phyloP scores from a whole-genome alignment of 768 basidiomycete species.

The Lentinula aciculospora region DNA sequence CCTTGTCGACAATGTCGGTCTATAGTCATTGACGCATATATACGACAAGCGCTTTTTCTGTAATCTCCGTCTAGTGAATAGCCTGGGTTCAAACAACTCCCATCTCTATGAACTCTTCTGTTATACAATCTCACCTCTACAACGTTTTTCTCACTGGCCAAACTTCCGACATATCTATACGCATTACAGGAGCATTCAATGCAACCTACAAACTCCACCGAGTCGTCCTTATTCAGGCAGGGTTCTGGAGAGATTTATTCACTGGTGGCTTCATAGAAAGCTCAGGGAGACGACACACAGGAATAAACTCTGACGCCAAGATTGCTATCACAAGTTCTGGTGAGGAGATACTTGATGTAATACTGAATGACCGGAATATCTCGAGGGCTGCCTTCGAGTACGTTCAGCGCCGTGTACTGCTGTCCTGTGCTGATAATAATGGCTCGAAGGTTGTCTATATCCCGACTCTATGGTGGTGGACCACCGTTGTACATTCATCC shows the following conservation, averaged over 20 bases:
- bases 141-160: conserved; percentile 61
- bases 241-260: conserved; percentile 86
- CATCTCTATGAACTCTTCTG: conserved; percentile 12
- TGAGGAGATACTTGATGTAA: conserved; percentile 58
- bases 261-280: conserved; percentile 75
- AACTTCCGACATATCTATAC: conserved; percentile 75
- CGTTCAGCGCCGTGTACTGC: conserved; percentile 24
- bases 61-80: too few species aligned
- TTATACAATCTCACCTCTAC: conserved; percentile 76
- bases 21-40: too few species aligned
- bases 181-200: conserved; percentile 51
- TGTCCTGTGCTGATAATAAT: not conserved
- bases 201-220: conserved; percentile 78
- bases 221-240: conserved; percentile 81
- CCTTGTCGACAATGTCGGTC: too few species aligned
- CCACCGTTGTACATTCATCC: conserved; percentile 68
- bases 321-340: conserved; percentile 11
- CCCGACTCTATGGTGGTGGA: conserved; percentile 83
- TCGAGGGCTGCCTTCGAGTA: conserved; percentile 91
- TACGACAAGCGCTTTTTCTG: too few species aligned
- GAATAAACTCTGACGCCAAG: not conserved
- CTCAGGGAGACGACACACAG: conserved; percentile 7
- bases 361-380: conserved; percentile 84
- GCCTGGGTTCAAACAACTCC: too few species aligned
- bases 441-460: conserved; percentile 64